phyloP scores from a whole-genome alignment of 2,329 filamentous ascomycete species.

The Seiridium unicorne region DNA sequence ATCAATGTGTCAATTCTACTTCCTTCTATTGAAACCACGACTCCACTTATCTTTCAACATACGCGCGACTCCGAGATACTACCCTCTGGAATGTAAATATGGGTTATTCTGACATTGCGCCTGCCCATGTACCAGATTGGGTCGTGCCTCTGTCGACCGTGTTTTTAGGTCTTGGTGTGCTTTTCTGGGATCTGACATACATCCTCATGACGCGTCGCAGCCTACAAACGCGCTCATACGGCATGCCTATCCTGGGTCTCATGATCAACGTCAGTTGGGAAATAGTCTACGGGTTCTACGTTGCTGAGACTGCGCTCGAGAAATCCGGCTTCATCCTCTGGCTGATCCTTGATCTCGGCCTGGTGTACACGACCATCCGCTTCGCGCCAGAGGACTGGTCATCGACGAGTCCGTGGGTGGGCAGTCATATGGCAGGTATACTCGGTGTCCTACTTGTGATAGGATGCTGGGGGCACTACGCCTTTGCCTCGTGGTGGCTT shows the following conservation, averaged over 20 bases:
- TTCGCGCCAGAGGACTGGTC: slow-evolving; percentile 43
- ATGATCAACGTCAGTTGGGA: slow-evolving; percentile 52
- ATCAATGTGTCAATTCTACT: too few species aligned
- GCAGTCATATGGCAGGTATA: slow-evolving; percentile 35
- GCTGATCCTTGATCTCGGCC: slow-evolving; percentile 46
- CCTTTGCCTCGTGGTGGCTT: slow-evolving; percentile 48
- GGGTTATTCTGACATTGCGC: slow-evolving; percentile 38
- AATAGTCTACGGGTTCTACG: slow-evolving; percentile 44
- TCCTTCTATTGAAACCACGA: too few species aligned
- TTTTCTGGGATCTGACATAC: slow-evolving; percentile 42
- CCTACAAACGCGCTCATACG: slow-evolving; percentile 43
- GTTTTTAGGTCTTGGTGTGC: slow-evolving; percentile 34
- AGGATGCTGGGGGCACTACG: slow-evolving; percentile 36
- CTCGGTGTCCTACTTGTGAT: slow-evolving; percentile 33
- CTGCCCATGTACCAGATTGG: slow-evolving; percentile 19
- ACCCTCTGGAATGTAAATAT: slow-evolving; percentile 18
- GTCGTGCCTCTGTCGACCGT: slow-evolving; percentile 18
- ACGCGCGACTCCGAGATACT: too few species aligned
- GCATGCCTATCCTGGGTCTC: slow-evolving; percentile 47
- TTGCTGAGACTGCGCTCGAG: slow-evolving; percentile 43
- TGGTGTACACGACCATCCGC: slow-evolving; percentile 45
- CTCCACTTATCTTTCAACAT: too few species aligned
- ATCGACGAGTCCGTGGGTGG: slow-evolving; percentile 35
- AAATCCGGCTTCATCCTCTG: slow-evolving; percentile 42
- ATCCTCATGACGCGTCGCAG: slow-evolving; percentile 45